phyloP scores from a whole-genome alignment of 1,284 basidiomycete genomes.

The Exobasidium cylindrosporum region DNA sequence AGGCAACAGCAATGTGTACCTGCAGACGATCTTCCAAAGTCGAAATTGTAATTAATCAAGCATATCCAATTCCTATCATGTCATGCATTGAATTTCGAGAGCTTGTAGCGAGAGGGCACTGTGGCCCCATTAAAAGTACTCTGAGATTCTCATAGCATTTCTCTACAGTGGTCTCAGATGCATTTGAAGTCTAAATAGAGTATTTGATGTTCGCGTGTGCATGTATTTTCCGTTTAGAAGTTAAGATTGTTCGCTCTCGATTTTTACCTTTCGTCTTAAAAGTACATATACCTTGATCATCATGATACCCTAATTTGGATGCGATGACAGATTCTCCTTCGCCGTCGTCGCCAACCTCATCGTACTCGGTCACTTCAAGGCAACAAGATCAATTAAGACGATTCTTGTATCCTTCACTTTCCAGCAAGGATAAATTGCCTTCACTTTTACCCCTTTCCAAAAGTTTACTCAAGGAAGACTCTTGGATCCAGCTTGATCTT shows the following conservation, averaged over 20 bases:
- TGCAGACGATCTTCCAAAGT: not conserved
- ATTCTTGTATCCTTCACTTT: not conserved
- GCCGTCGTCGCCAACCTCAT: not conserved
- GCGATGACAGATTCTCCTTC: not conserved
- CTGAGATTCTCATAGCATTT: no score
- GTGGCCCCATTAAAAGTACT: no score
- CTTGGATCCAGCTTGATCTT: slow-evolving; percentile 22
- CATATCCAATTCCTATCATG: not conserved
- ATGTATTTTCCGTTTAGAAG: no score
- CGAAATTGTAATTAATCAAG: not conserved
- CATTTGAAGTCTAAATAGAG: no score
- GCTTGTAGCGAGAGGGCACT: no score
- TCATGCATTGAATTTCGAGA: no score
- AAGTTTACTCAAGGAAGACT: not conserved
- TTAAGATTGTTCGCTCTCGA: no score
- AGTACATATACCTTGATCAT: no score
- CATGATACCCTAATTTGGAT: not conserved
- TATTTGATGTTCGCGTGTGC: no score
- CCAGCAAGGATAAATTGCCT: not conserved
- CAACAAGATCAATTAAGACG: not conserved
- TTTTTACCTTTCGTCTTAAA: no score
- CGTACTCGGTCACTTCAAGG: not conserved
- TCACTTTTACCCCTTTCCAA: not conserved
- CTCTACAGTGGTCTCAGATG: no score
- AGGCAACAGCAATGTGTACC: not conserved